Evolutionary conservation across 2,329 filamentous ascomycete genomes (phyloP), one percentile per base, ranked within the genome.

Genomic region (Exutisphaerella laricina): DNA sequence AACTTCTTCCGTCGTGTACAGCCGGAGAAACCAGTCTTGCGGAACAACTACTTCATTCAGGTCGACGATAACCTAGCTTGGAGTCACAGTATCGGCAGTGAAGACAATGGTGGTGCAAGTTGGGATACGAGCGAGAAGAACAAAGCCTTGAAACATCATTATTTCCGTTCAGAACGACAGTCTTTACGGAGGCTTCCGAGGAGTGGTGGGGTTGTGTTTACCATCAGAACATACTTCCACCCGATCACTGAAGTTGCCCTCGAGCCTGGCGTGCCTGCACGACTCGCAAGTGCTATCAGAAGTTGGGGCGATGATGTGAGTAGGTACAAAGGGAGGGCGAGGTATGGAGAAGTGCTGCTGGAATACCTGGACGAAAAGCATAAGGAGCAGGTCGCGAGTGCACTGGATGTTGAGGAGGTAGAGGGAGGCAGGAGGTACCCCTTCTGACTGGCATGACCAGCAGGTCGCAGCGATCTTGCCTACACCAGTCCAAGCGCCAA

Each of bases 11-110:
- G 77, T 0, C 70, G 87, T 0, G 63, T 92, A 0, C 73, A 76
- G 57, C 82, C 83, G 1, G 80, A 87, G 30, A 77, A 79, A 32
- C 74, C 80, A 0, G 76, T 84, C 17, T 55, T 79, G 14, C 72
- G 86, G 45, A 87, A 89, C 61, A 90, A 92, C 61, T 94, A 92
- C 66, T 94, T 94, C 68, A 76, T 94, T 50, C 87, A 94, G 66
- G 85, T 92, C 1, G 87, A 94, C 58, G 85, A 88, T 43, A 66
- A 74, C 4, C 70, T 94, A 1, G 71, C 83, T 0, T 94, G 87
- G 87, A 85, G 81, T 46, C 68, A 72, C 57, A 85, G 79, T 55
- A 89, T 94, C 53, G 87, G 87, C 0, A 55, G 67, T 12, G 88
- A 94, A 63, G 85, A 94, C 9, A 37, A 36, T 7, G 65, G 67